Evolutionary conservation across 768 basidiomycete species (phyloP).

Genomic region (Tulasnella calospora): DNA sequence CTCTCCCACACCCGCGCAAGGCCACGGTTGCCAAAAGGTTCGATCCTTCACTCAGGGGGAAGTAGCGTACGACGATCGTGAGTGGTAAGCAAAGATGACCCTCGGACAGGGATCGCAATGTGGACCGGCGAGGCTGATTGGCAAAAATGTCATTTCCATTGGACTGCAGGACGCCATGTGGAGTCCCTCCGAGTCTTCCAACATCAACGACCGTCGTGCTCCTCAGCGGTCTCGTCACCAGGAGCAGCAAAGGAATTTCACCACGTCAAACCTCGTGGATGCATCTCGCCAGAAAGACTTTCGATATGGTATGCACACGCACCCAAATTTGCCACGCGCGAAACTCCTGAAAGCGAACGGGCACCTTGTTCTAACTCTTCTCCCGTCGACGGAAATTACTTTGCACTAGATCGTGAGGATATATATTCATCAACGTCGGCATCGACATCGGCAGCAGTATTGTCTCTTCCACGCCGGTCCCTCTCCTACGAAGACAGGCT

Average conservation of each 20-base stretch:
- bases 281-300: neutral
- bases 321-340: neutral
- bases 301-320: neutral
- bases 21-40: neutral
- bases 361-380: neutral
- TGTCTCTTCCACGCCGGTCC: slow-evolving; percentile 1
- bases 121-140: neutral
- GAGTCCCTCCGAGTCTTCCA: neutral
- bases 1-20: neutral
- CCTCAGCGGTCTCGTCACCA: neutral
- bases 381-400: neutral
- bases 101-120: slow-evolving; percentile 9
- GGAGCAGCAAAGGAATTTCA: neutral
- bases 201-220: neutral
- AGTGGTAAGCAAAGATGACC: neutral
- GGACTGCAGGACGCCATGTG: slow-evolving; percentile 1
- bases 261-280: slow-evolving; percentile 1
- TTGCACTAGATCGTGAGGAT: neutral
- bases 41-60: neutral
- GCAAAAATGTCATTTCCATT: neutral
- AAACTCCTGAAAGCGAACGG: neutral
- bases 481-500: neutral
- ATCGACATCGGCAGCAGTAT: neutral
- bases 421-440: neutral
- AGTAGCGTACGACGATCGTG: neutral